These are phyloP conservation scores for Thermochaetoides dissita DNA, from an alignment of 2,329 filamentous ascomycete genomes.

Conservation along the genomic window DNA sequence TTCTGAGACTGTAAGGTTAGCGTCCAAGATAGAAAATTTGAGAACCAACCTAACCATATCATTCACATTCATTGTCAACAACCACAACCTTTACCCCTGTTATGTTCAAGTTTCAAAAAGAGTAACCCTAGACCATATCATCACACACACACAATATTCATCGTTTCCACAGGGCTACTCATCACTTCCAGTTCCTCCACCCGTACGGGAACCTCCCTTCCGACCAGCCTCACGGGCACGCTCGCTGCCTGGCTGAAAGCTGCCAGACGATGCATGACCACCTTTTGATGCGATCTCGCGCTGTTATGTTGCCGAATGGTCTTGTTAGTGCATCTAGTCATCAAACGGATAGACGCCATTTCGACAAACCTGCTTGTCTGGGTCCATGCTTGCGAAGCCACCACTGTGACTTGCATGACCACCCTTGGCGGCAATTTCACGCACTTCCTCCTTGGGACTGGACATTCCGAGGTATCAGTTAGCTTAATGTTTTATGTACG, in stretches of 20 bases:
- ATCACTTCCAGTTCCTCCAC: background rate
- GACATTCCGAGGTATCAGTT: background rate
- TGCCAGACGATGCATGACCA: conserved; percentile 37
- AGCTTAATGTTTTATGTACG: background rate
- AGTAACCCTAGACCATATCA: no score
- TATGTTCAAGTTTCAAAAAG: no score
- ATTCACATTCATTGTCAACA: no score
- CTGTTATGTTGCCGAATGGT: conserved; percentile 18
- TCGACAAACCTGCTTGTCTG: conserved; percentile 18
- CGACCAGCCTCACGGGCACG: conserved; percentile 37
- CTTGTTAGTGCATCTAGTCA: conserved; percentile 16
- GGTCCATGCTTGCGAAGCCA: conserved; percentile 28
- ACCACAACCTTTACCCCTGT: no score
- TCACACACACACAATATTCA: no score
- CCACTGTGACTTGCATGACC: conserved; percentile 25
- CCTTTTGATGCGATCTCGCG: conserved; percentile 41
- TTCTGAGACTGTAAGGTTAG: no score
- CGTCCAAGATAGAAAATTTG: no score
- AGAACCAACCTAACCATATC: no score
- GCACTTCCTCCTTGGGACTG: conserved; percentile 30
- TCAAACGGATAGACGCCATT: background rate
- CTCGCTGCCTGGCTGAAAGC: conserved; percentile 39
- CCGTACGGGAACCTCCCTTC: conserved; percentile 30
- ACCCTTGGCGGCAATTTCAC: conserved; percentile 28
- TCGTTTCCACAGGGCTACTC: no score